A percentile compares a stretch with the other conserved stretches of the same genome.
Evolutionary conservation across 768 basidiomycete species (phyloP).

Genomic region (Exsudoporus frostii): DNA sequence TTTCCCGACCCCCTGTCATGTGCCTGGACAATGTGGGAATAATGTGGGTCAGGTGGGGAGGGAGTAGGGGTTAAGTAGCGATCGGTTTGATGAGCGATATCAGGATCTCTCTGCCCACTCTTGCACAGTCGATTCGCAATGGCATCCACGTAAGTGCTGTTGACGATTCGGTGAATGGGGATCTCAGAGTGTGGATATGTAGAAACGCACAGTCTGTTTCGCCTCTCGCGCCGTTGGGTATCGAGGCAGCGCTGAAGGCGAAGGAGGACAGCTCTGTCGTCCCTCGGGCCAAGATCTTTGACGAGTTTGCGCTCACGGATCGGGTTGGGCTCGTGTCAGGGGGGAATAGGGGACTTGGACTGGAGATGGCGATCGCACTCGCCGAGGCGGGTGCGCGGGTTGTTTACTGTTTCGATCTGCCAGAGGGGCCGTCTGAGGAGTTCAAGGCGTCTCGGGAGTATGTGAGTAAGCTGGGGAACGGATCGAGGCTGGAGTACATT

Average conservation of each 20-base stretch:
- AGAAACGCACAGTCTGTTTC: constrained; percentile 43
- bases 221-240: constrained; percentile 59
- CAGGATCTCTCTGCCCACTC: not conserved
- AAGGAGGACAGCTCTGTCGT: constrained; percentile 33
- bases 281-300: constrained; percentile 51
- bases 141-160: constrained; percentile 10
- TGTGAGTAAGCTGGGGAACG: constrained; percentile 43
- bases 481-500: constrained; percentile 55
- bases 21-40: not conserved
- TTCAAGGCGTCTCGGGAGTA: constrained; percentile 54
- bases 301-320: constrained; percentile 55
- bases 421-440: constrained; percentile 51
- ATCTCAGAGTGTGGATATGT: not conserved
- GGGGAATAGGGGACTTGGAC: constrained; percentile 66
- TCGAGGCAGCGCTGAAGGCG: constrained; percentile 52
- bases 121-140: not conserved
- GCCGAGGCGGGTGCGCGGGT: constrained; percentile 69
- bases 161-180: not conserved
- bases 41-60: not conserved
- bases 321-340: constrained; percentile 63
- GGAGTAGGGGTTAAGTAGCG: not conserved
- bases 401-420: constrained; percentile 68
- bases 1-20: not conserved
- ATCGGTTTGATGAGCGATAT: constrained; percentile 4
- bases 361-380: constrained; percentile 79